Evolutionary conservation across 441 rosid species (phyloP).

Genomic region (Gossypium aridum): DNA sequence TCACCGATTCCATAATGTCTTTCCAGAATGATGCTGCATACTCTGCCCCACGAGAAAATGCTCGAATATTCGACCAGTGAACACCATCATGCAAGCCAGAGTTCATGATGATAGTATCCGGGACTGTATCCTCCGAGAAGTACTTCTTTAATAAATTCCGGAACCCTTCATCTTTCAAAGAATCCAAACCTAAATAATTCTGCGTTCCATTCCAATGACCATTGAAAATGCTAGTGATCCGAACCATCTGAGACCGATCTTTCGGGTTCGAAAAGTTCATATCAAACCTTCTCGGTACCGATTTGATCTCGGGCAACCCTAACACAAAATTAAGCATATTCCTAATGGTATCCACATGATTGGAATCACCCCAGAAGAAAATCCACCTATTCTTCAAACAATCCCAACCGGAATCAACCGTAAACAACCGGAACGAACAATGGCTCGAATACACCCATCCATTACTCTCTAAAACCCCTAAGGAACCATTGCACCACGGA

Average conservation of each 20-base stretch:
- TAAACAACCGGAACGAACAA: constrained; percentile 66
- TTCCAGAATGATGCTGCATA: constrained; percentile 76
- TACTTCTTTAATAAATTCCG: constrained; percentile 61
- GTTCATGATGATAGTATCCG: constrained; percentile 77
- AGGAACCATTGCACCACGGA: constrained; percentile 85
- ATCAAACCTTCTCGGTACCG: constrained; percentile 88
- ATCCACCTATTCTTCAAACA: constrained; percentile 78
- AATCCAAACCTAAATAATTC: constrained; percentile 84
- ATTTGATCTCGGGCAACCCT: constrained; percentile 50
- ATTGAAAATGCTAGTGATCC: constrained; percentile 93
- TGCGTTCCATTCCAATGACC: constrained; percentile 84
- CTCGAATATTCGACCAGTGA: constrained; percentile 47
- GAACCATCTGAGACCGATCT: constrained; percentile 55
- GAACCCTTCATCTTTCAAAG: constrained; percentile 54
- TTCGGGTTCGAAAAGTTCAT: constrained; percentile 62
- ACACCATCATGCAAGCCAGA: constrained; percentile 92
- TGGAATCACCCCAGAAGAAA: constrained; percentile 98
- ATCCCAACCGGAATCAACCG: constrained; percentile 61
- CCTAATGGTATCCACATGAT: constrained; percentile 92
- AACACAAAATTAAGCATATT: constrained; percentile 77
- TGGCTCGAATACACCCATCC: constrained; percentile 96
- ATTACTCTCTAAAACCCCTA: constrained; percentile 80
- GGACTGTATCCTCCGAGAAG: constrained; percentile 57
- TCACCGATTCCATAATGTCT: constrained; percentile 49
- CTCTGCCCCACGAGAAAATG: constrained; percentile 53